Evolutionary conservation across 2,329 filamentous ascomycete species (phyloP), one percentile per base, ranked within the genome.

Genomic region (Huntiella moniliformis): DNA sequence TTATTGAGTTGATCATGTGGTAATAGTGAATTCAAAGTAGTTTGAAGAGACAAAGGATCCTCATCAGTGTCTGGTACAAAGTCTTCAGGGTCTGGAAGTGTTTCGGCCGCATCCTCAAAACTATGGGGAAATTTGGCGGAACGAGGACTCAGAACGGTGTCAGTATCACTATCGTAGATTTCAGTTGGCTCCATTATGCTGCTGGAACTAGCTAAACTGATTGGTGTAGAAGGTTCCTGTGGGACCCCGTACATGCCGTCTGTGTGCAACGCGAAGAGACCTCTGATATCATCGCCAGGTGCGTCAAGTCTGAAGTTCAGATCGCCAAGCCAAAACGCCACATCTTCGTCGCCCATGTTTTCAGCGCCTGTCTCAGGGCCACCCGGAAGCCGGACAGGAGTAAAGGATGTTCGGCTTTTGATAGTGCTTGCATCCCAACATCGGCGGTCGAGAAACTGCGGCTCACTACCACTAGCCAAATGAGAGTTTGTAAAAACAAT

Each of bases 251-350:
- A 86, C 61, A 87, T 79, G 49, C 85, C 84, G 32, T 71, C 70
- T 0, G 83, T 81, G 59, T 95, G 88, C 4, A 95, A 68, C 56
- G 79, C 82, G 34, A 98, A 67, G 5, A 96, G 65, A 41, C 82
- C 74, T 31, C 88, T 74, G 40, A 98, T 91, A 58, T 98, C 91
- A 34, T 91, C 82, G 1, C 86, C 87, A 0, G 88, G 83, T 38
- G 80, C 83, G 43, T 92, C 84, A 1, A 98, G 69, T 31, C 91
- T 76, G 57, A 95, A 98, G 58, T 98, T 98, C 37, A 98, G 68
- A 59, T 98, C 91, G 5, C 91, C 91, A 56, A 94, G 83, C 85
- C 88, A 96, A 56, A 98, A 95, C 0, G 79, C 77, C 62, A 95
- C 86, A 56, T 98, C 91, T 53, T 93, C 88, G 35, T 92, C 82